Evolutionary conservation across 2,329 filamentous ascomycete genomes (phyloP), one percentile per base, ranked within the genome.

Genomic region (Fusarium goolgardi): DNA sequence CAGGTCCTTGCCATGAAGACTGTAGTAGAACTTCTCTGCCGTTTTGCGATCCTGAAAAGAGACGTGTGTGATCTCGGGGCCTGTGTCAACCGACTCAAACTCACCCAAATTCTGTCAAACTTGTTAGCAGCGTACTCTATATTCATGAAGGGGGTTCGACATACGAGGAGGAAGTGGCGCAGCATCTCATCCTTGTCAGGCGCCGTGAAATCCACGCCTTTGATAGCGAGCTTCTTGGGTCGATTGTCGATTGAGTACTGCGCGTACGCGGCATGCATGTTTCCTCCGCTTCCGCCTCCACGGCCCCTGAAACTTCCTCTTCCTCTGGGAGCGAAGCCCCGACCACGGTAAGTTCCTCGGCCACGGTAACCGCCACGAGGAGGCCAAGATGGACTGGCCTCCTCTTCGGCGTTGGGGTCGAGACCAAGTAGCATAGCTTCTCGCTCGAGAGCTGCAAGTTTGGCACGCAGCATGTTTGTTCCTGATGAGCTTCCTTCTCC

Each of bases 161-260:
- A 78, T 81, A 91, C 89, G 66, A 93, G 82, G 23, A 95, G 84
- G 77, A 91, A 90, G 72, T 92, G 89, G 64, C 91, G 84, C 43
- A 95, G 80, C 29, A 84, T 83, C 77, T 94, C 91, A 67, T 94
- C 89, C 72, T 87, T 87, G 31, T 85, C 85, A 3, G 85, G 75
- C 16, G 82, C 82, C 5, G 88, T 88, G 73, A 90, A 88, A 77
- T 89, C 88, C 13, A 88, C 84, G 5, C 88, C 90, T 10, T 83
- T 83, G 25, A 95, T 79, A 8, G 86, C 84, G 12, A 96, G 81
- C 64, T 85, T 89, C 75, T 86, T 91, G 0, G 92, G 90, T 44
- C 92, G 84, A 75, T 94, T 94, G 73, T 96, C 92, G 23, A 96
- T 82, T 20, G 90, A 90, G 69, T 90, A 91, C 32, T 85, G 83